Evolutionary conservation across 2,329 filamentous ascomycete species (phyloP).

Genomic region (Phoma sp.): DNA sequence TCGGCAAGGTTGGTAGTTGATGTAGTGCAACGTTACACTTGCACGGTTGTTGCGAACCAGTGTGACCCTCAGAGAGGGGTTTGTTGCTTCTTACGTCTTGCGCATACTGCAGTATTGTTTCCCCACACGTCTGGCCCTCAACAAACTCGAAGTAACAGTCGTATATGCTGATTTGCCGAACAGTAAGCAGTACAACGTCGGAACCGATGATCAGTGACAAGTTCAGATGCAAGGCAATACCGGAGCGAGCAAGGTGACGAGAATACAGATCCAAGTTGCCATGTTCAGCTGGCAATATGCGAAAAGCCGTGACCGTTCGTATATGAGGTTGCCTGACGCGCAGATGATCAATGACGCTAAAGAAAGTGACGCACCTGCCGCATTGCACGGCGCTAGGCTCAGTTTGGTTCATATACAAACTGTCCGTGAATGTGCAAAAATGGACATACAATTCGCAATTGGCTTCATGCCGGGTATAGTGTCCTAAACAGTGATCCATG

Average conservation of each 20-base stretch:
- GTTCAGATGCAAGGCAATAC: background rate
- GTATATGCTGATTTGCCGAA: background rate
- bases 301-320: background rate
- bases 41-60: background rate
- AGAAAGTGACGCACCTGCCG: constrained; percentile 13
- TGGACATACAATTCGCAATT: constrained; percentile 1
- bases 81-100: background rate
- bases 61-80: background rate
- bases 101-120: background rate
- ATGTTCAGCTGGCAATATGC: background rate
- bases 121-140: background rate
- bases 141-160: background rate
- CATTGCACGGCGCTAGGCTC: constrained; percentile 8
- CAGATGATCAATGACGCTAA: constrained; percentile 12
- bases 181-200: background rate
- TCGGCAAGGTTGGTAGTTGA: background rate
- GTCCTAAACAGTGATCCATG: background rate
- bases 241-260: background rate
- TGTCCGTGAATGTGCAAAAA: constrained; percentile 3
- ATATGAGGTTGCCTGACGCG: background rate
- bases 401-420: background rate
- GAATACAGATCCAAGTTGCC: background rate
- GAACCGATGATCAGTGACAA: background rate
- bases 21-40: constrained; percentile 1
- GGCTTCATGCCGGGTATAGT: constrained; percentile 15